These are phyloP conservation scores for Cercospora sp. DNA, from an alignment of 2,329 filamentous ascomycete genomes.

Conservation along the genomic window DNA sequence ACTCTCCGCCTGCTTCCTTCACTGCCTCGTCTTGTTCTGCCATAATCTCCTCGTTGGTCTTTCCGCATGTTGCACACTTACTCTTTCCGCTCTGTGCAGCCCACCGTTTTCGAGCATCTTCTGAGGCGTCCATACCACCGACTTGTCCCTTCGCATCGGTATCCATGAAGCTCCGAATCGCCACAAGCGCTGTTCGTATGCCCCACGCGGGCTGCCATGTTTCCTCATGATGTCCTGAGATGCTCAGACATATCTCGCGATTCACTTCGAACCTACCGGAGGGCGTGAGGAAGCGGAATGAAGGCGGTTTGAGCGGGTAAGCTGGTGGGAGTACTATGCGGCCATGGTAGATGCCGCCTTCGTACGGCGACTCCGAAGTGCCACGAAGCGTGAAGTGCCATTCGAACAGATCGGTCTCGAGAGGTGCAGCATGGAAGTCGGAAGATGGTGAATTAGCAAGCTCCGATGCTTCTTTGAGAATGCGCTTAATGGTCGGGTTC, in stretches of 20 bases:
- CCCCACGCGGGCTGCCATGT: constrained; percentile 99
- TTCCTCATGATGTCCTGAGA: constrained; percentile 94
- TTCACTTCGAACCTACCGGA: constrained; percentile 94
- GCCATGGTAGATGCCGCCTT: constrained; percentile 86
- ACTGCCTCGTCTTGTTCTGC: constrained; percentile 64
- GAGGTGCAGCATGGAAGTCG: constrained; percentile 81
- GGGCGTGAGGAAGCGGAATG: constrained; percentile 93
- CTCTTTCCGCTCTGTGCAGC: constrained; percentile 67
- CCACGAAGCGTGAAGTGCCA: constrained; percentile 99
- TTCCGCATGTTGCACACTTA: constrained; percentile 67
- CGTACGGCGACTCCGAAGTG: constrained; percentile 73
- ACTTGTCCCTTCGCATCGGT: constrained; percentile 84
- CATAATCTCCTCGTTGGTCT: constrained; percentile 72
- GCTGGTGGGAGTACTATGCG: constrained; percentile 86
- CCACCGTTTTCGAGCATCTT: constrained; percentile 65
- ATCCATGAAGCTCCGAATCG: constrained; percentile 88
- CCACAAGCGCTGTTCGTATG: constrained; percentile 79
- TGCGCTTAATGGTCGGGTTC: constrained; percentile 80
- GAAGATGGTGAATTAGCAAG: constrained; percentile 75
- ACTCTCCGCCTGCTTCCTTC: constrained; percentile 47
- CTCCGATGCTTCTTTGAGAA: constrained; percentile 88
- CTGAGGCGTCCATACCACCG: constrained; percentile 78
- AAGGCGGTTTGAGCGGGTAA: constrained; percentile 88
- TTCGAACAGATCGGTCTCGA: constrained; percentile 90
- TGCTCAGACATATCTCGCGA: constrained; percentile 92